Conservation (phyloP, 345 rosid species). For the Lepidium didymum region DNA sequence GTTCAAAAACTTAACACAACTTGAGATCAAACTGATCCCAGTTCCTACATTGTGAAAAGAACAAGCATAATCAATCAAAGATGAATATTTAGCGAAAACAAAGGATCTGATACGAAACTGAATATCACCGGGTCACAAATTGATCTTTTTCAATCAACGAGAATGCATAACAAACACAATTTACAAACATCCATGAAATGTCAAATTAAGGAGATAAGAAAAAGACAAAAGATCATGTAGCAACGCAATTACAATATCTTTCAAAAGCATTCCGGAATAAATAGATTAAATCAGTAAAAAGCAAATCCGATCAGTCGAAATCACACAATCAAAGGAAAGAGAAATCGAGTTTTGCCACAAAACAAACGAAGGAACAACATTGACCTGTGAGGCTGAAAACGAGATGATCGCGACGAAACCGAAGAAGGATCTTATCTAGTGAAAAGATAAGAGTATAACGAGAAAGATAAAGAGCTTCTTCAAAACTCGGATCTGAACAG, state of each 20-base stretch:
- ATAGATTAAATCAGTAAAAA: neutral
- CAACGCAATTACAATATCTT: neutral
- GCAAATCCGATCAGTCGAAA: neutral
- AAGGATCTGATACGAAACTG: neutral
- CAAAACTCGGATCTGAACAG: constrained; percentile 19
- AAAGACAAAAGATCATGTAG: neutral
- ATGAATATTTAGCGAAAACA: neutral
- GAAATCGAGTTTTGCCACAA: neutral
- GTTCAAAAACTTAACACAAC: constrained; percentile 24
- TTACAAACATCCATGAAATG: constrained; percentile 12
- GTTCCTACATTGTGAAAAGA: constrained; percentile 14
- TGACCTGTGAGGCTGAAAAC: neutral
- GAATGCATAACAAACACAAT: constrained; percentile 12
- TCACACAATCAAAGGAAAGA: neutral
- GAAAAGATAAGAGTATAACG: neutral
- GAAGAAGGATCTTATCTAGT: constrained; percentile 11
- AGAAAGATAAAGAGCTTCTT: constrained; percentile 4
- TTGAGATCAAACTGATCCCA: constrained; percentile 23
- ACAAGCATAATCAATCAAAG: neutral
- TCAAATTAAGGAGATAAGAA: neutral
- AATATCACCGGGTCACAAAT: neutral
- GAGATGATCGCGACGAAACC: neutral
- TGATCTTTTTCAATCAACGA: neutral
- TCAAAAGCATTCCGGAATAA: neutral
- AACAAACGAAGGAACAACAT: neutral